Evolutionary conservation across 352 stramenopile genomes (phyloP).

Genomic region (Phytophthora fragariae): DNA sequence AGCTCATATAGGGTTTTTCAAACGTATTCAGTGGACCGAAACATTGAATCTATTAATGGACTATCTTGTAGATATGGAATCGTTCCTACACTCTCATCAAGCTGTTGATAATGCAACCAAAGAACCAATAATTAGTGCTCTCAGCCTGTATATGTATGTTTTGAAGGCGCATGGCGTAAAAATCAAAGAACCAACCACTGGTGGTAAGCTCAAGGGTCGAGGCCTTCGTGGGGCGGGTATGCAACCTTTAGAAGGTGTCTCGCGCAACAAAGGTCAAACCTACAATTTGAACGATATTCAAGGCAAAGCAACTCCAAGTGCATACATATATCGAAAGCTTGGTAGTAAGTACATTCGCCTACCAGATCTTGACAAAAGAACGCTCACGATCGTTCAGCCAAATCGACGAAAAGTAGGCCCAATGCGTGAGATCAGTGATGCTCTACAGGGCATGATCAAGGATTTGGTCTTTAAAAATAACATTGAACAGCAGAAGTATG

Average conservation of each 20-base stretch:
- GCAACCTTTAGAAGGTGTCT: slow-evolving; percentile 5
- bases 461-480: slow-evolving; percentile 2
- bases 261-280: background rate
- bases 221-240: background rate
- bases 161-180: background rate
- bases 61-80: no score
- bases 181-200: background rate
- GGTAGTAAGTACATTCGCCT: slow-evolving; percentile 10
- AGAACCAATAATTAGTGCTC: background rate
- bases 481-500: slow-evolving; percentile 17
- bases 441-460: slow-evolving; percentile 10
- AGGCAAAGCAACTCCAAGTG: slow-evolving; percentile 13
- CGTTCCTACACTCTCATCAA: no score
- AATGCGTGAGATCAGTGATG: slow-evolving; percentile 12
- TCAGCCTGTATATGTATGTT: background rate
- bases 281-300: slow-evolving; percentile 31
- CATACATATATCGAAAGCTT: slow-evolving; percentile 12
- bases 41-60: background rate
- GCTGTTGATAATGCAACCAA: no score
- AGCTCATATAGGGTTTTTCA: background rate
- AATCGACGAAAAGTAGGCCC: slow-evolving; percentile 18
- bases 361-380: slow-evolving; percentile 11
- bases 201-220: background rate
- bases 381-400: slow-evolving; percentile 15
- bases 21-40: background rate